Evolutionary conservation across 2,329 filamentous ascomycete species (phyloP).

Genomic region (Colletotrichum chlorophyti): DNA sequence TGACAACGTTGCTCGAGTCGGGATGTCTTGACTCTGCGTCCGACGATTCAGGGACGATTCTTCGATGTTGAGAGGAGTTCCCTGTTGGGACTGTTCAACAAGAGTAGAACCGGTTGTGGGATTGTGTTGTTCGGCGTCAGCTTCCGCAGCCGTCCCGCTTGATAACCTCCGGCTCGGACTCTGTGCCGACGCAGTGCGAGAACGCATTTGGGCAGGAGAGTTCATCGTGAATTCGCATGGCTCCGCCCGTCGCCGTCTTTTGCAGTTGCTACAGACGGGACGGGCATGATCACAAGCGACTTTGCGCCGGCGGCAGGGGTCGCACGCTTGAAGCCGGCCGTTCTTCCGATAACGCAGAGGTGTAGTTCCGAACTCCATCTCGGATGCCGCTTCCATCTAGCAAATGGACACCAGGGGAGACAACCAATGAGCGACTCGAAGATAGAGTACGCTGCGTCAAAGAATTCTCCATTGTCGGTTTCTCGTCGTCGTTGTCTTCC

Average conservation of each 20-base stretch:
- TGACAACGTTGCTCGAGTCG: conserved; percentile 13
- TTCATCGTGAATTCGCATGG: conserved; percentile 43
- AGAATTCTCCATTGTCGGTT: too few species aligned
- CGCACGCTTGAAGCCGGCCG: conserved; percentile 33
- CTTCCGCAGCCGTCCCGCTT: background rate
- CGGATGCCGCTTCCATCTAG: too few species aligned
- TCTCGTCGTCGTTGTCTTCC: too few species aligned
- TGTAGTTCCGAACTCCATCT: conserved; percentile 4
- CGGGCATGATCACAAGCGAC: conserved; percentile 50
- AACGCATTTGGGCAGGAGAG: background rate
- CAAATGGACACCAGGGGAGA: too few species aligned
- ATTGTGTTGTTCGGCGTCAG: background rate
- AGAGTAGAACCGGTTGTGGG: background rate
- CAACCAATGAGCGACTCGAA: too few species aligned
- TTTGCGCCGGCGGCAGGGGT: conserved; percentile 49
- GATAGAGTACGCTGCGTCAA: too few species aligned
- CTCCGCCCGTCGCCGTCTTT: conserved; percentile 37
- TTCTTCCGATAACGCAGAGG: conserved; percentile 18
- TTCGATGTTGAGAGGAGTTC: background rate
- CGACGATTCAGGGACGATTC: background rate
- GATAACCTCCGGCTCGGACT: background rate
- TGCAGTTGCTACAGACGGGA: conserved; percentile 47
- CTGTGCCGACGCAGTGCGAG: background rate
- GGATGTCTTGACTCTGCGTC: background rate
- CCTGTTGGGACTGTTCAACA: background rate